phyloP scores from a whole-genome alignment of 169 alveolate species.

The Eimeria mitis region DNA sequence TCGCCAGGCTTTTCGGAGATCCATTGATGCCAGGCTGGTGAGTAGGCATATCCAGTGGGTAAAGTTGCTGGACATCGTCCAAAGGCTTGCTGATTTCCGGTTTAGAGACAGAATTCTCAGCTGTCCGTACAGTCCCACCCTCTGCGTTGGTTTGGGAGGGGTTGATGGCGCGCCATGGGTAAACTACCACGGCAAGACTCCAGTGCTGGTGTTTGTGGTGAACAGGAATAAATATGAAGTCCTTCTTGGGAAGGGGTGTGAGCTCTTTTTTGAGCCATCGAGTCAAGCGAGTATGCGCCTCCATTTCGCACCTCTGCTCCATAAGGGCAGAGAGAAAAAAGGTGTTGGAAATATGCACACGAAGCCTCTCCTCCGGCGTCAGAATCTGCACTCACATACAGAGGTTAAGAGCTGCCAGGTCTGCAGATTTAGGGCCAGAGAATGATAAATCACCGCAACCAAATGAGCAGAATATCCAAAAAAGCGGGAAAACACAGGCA shows the following conservation, averaged over 20 bases:
- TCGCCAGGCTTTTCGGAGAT: background rate
- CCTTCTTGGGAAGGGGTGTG: slow-evolving; percentile 52
- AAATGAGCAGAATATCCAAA: background rate
- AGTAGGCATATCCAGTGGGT: background rate
- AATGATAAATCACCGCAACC: background rate
- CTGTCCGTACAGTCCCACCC: background rate
- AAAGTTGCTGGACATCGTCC: background rate
- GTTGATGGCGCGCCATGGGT: slow-evolving; percentile 38
- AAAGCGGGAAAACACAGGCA: background rate
- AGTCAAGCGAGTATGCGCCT: slow-evolving; percentile 64
- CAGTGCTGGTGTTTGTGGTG: slow-evolving; percentile 75
- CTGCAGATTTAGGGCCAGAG: background rate
- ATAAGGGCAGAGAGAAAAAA: slow-evolving; percentile 66
- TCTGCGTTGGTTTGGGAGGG: slow-evolving; percentile 19
- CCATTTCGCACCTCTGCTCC: slow-evolving; percentile 26
- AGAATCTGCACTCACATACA: slow-evolving; percentile 48
- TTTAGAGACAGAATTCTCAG: slow-evolving; percentile 10
- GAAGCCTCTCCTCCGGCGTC: slow-evolving; percentile 59
- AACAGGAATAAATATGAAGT: slow-evolving; percentile 69
- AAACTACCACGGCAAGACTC: slow-evolving; percentile 61
- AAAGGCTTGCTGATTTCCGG: background rate
- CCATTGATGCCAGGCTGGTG: background rate
- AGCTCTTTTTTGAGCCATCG: slow-evolving; percentile 73
- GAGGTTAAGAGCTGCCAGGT: background rate
- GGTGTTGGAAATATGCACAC: slow-evolving; percentile 54